phyloP scores from a whole-genome alignment of 208 protist genomes.

The Wallacemonas rigidus region DNA sequence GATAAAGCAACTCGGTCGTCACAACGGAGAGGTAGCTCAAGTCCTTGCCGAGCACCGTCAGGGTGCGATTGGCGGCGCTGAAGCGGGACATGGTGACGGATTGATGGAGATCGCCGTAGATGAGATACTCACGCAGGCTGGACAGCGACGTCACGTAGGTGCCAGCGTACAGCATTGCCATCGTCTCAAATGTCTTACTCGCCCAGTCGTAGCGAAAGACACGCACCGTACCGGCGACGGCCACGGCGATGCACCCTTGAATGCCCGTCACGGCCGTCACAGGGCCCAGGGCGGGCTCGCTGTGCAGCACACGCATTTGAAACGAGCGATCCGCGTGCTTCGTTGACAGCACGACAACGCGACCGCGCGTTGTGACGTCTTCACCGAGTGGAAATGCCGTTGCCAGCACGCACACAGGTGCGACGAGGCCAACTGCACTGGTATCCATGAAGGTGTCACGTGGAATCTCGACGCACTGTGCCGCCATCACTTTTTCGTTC shows the following conservation, averaged over 20 bases:
- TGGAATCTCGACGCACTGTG: conserved; percentile 51
- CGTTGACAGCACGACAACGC: conserved; percentile 60
- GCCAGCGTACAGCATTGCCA: conserved; percentile 83
- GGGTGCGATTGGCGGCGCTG: conserved; percentile 73
- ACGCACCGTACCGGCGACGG: conserved; percentile 84
- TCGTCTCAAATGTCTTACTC: conserved; percentile 56
- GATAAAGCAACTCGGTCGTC: conserved; percentile 72
- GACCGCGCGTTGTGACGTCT: conserved; percentile 79
- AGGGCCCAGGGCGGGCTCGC: conserved; percentile 75
- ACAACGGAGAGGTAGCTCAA: conserved; percentile 62
- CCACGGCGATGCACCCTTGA: conserved; percentile 64
- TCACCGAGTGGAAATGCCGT: conserved; percentile 89
- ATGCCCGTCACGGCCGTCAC: conserved; percentile 74
- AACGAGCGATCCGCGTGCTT: conserved; percentile 21
- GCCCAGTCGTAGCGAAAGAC: conserved; percentile 73
- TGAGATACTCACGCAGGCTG: conserved; percentile 73
- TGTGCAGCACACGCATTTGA: conserved; percentile 63
- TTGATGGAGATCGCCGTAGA: conserved; percentile 78
- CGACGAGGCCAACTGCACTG: conserved; percentile 23
- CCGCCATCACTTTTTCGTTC: conserved; percentile 83
- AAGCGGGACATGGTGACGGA: conserved; percentile 76
- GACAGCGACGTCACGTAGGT: conserved; percentile 79
- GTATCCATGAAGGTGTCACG: conserved; percentile 54
- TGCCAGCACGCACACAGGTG: conserved; percentile 70
- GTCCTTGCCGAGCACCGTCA: conserved; percentile 77